These are phyloP conservation scores for Aspergillus aculeatinus DNA, from an alignment of 2,329 filamentous ascomycete species.

Conservation along the genomic window DNA sequence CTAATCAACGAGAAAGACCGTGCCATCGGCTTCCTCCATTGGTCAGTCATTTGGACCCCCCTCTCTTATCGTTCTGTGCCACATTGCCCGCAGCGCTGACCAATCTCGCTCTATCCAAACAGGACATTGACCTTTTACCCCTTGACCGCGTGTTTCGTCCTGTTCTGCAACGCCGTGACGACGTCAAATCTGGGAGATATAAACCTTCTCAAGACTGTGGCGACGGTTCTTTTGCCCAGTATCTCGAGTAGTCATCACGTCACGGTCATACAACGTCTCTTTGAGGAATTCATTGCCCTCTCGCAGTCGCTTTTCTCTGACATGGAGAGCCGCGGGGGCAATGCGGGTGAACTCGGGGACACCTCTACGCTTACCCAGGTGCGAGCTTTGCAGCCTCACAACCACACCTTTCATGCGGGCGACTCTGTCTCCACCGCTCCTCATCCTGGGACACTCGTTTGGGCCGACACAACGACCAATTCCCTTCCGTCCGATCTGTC, in stretches of 20 bases:
- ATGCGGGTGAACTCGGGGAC: too few relatives aligned
- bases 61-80: constrained; percentile 10
- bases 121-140: constrained; percentile 26
- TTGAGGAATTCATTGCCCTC: constrained; percentile 19
- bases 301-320: constrained; percentile 9
- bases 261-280: constrained; percentile 16
- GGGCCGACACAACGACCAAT: too few relatives aligned
- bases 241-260: constrained; percentile 19
- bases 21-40: constrained; percentile 20
- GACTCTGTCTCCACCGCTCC: too few relatives aligned
- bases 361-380: too few relatives aligned
- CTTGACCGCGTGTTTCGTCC: constrained; percentile 22
- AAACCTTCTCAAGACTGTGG: constrained; percentile 19
- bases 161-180: constrained; percentile 24
- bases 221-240: constrained; percentile 13
- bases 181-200: constrained; percentile 22
- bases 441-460: too few relatives aligned
- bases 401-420: too few relatives aligned
- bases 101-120: neutral
- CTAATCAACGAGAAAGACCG: neutral
- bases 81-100: neutral
- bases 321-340: too few relatives aligned
- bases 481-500: too few relatives aligned
- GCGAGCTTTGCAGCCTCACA: too few relatives aligned
- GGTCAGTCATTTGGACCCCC: constrained; percentile 21